Percentiles rank a stretch among this genome's conserved stretches.
phyloP scores from a whole-genome alignment of 225 moss, liverwort and hornwort species.

The Marchantia polymorpha region DNA sequence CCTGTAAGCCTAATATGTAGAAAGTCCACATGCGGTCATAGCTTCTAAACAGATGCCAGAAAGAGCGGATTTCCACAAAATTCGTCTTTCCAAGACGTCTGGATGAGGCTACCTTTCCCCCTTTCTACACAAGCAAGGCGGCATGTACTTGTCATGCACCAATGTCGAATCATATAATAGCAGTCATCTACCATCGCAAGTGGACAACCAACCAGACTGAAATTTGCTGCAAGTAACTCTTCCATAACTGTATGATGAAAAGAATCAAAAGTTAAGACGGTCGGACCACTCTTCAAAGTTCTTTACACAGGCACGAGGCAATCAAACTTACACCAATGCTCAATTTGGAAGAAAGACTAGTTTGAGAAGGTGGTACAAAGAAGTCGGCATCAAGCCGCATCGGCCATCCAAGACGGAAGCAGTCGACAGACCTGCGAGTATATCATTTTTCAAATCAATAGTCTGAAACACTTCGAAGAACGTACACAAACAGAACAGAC shows the following conservation, averaged over 20 bases:
- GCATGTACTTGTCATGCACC: background rate
- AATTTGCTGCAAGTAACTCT: background rate
- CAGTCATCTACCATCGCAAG: background rate
- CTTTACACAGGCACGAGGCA: background rate
- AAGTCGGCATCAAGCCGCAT: conserved; percentile 91
- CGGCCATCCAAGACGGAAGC: conserved; percentile 90
- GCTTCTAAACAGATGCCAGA: conserved; percentile 85
- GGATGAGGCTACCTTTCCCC: conserved; percentile 18
- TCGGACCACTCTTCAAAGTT: background rate
- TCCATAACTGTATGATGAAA: background rate
- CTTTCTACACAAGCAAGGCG: conserved; percentile 30
- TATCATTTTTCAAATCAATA: background rate
- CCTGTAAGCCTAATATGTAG: conserved; percentile 87
- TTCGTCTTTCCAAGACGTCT: conserved; percentile 59
- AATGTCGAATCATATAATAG: background rate
- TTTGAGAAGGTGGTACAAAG: conserved; percentile 47
- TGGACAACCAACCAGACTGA: background rate
- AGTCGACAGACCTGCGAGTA: conserved; percentile 68
- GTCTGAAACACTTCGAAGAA: background rate
- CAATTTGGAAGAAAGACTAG: conserved; percentile 12
- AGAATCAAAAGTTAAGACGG: background rate
- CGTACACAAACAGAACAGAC: background rate
- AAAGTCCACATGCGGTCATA: conserved; percentile 97
- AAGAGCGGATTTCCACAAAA: conserved; percentile 85
- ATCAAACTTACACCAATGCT: conserved; percentile 11